Evolutionary conservation across 768 basidiomycete genomes (phyloP), one percentile per base, ranked within the genome.

Genomic region (Fomitopsis serialis): DNA sequence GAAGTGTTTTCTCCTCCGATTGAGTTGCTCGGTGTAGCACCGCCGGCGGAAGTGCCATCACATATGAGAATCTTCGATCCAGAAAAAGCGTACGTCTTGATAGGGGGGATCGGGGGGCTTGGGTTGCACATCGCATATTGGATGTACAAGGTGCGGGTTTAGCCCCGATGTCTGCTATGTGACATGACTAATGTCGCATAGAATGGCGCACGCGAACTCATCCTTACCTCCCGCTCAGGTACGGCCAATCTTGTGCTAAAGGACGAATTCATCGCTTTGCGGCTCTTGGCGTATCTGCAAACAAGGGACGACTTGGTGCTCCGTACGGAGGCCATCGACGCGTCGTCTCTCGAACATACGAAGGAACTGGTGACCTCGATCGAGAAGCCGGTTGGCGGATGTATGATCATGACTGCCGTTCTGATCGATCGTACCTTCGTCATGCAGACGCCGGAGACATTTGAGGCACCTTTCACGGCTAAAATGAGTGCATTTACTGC

Each of bases 91-190:
- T 74, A 76, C 51, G 27, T 75, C 7, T 61, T 74, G 7, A 42
- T 75, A 9, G 74, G 73, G n/a, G 74, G 73, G 7, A 67, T 74
- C 27, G 72, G 74, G 2, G 64, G 65, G 9, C 54, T 76, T 12
- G 74, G 74, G 2, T 45, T 68, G 15, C 68, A 70, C 19, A 54
- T 72, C 22, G 73, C 74, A 10, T 48, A 71, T 19, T 75, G 70
- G 67, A 70, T 77, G 70, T 75, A 75, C 55, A 49, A 69, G 61
- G 74, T 74, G 49, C 7, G 67, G 21, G 24, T 25, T n/a, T n/a
- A n/a, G n/a, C n/a, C n/a, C n/a, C n/a, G n/a, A n/a, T n/a, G n/a
- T n/a, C n/a, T n/a, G n/a, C n/a, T 40, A 25, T 9, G 34, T 8
- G 34, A 23, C 27, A 19, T n/a, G 37, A 40, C 8, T 8, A 40